These are phyloP conservation scores for Tolypocladium guangdongense DNA, from an alignment of 2,329 filamentous ascomycete genomes.

Conservation along the genomic window DNA sequence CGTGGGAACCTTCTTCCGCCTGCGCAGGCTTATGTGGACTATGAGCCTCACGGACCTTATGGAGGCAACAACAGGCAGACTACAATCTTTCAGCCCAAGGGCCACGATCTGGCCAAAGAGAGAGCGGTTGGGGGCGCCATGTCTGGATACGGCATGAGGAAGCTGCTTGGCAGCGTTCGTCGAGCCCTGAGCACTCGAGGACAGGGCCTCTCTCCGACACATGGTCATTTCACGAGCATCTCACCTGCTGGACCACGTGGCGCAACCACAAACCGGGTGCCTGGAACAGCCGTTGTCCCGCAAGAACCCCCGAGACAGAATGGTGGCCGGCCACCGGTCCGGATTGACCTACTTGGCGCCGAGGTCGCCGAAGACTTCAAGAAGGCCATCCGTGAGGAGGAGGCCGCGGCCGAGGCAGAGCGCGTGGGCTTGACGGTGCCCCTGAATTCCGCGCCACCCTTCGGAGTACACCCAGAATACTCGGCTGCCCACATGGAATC, in stretches of 20 bases:
- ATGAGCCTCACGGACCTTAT: constrained; percentile 40
- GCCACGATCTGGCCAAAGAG: constrained; percentile 30
- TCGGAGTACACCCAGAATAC: constrained; percentile 25
- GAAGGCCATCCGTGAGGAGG: constrained; percentile 60
- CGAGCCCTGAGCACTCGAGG: constrained; percentile 60
- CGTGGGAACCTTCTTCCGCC: constrained; percentile 79
- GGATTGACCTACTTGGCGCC: constrained; percentile 76
- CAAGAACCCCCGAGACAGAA: constrained; percentile 36
- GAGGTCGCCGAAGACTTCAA: constrained; percentile 71
- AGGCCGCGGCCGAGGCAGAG: constrained; percentile 30
- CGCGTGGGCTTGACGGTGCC: constrained; percentile 10
- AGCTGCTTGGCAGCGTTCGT: constrained; percentile 75
- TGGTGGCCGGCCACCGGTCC: constrained; percentile 41
- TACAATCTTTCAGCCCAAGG: constrained; percentile 36
- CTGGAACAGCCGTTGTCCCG: constrained; percentile 49
- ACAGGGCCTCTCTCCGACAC: constrained; percentile 30
- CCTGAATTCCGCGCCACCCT: constrained; percentile 14
- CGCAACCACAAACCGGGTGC: constrained; percentile 45
- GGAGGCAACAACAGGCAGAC: constrained; percentile 39
- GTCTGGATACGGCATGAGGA: constrained; percentile 70
- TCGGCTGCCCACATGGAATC: constrained; percentile 33
- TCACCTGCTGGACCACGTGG: constrained; percentile 38
- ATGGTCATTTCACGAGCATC: constrained; percentile 36
- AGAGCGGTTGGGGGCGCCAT: constrained; percentile 44
- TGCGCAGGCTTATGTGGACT: constrained; percentile 67